Base-by-base conservation (phyloP, 2,329 filamentous ascomycete species). In the Colletotrichum tropicale region DNA sequence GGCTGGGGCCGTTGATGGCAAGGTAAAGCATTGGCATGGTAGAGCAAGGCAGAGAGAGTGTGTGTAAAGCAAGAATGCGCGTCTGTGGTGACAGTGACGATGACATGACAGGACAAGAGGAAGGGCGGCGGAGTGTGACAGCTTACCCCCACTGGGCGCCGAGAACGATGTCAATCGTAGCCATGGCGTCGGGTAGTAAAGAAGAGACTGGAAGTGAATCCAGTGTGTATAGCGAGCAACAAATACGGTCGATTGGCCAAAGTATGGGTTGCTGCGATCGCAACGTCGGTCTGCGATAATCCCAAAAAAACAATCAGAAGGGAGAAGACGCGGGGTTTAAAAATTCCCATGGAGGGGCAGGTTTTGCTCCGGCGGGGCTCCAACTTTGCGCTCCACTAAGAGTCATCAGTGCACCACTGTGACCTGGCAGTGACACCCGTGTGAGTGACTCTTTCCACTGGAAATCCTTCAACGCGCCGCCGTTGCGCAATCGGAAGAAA, bases 61-160 rank as follows among this genome's bases (percentile, higher is more conserved):
- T 43, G 61, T 48, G 43, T 56, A 69, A 71, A 76, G 78, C 66
- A 36, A 71, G 75, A 67, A 76, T 38, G 32, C 18, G 28, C 9
- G 32, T 13, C 18, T 32, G 32, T 38, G 18, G 48, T 60, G 32
- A 43, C 52, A 36, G 2, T 18, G 65, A 26, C 21, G 10, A 16
- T 15, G 48, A 56, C n/a, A 32, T 21, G 32, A 36, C 21, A 56
- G 43, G 26, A 67, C n/a, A 55, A 64, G 62, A 28, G 75, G 65
- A 68, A 60, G 66, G 58, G 30, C 74, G 66, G 70, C n/a, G 68
- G 32, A 78, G 30, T 36, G 36, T 74, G 71, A 56, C 66, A 70
- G 82, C 82, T 77, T 80, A 85, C 84, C 84, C 83, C 83, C 74
- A 85, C 81, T 85, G 84, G 77, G 83, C 79, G 71, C 84, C 84